These are phyloP conservation scores for Coniferiporia sulphurascens DNA, from an alignment of 1,284 basidiomycete genomes.

Conservation along the genomic window DNA sequence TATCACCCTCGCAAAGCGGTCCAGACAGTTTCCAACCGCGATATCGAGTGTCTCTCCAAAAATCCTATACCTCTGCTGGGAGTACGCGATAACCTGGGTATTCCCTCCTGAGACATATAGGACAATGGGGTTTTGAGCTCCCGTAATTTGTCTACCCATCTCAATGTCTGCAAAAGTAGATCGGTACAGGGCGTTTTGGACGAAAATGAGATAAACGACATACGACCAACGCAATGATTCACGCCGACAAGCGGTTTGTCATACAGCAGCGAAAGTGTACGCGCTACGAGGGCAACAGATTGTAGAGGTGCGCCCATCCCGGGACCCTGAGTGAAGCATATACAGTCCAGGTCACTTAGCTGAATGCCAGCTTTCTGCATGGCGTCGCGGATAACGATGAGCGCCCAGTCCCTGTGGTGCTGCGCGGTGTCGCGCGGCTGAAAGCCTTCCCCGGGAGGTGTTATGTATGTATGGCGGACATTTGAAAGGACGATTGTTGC, in stretches of 20 bases:
- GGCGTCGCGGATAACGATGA: conserved; percentile 80
- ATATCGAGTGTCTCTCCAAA: conserved; percentile 99
- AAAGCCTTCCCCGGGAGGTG: conserved; percentile 97
- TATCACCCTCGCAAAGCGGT: conserved; percentile 96
- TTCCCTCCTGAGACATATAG: conserved; percentile 99
- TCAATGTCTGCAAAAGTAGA: conserved; percentile 75
- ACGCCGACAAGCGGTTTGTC: conserved; percentile 93
- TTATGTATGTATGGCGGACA: conserved; percentile 95
- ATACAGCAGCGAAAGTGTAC: conserved; percentile 86
- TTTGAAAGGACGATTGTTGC: conserved; percentile 72
- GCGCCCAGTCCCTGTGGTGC: conserved; percentile 93
- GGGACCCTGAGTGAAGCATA: conserved; percentile 97
- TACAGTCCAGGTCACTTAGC: conserved; percentile 84
- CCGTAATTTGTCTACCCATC: conserved; percentile 96
- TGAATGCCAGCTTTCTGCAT: conserved; percentile 67
- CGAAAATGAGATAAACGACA: conserved; percentile 31
- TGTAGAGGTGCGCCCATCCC: conserved; percentile 98
- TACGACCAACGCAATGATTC: conserved; percentile 98
- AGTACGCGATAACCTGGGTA: conserved; percentile 99
- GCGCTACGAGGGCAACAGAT: conserved; percentile 92
- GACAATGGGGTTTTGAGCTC: conserved; percentile 92
- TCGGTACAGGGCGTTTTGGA: background rate
- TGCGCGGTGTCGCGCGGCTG: conserved; percentile 92
- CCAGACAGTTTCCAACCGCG: conserved; percentile 97
- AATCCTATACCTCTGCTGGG: conserved; percentile 94